These are phyloP conservation scores for Colletotrichum acutatum DNA, from an alignment of 2,329 filamentous ascomycete genomes.

Conservation along the genomic window DNA sequence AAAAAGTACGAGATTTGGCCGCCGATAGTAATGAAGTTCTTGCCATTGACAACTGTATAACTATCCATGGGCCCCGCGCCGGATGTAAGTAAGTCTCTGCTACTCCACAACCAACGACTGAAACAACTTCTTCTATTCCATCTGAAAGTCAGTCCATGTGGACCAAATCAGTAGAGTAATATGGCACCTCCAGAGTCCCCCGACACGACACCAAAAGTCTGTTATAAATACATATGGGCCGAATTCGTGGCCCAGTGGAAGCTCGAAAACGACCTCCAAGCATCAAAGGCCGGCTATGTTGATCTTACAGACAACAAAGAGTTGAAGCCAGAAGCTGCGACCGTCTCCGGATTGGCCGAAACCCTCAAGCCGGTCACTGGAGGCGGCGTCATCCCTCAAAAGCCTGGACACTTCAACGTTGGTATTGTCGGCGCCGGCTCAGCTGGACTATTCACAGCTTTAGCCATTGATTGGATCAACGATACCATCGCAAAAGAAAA, in stretches of 20 bases:
- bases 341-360: background rate
- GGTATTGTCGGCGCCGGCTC: conserved; percentile 50
- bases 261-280: background rate
- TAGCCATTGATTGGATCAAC: conserved; percentile 44
- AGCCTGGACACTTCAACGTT: conserved; percentile 21
- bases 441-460: conserved; percentile 48
- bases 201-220: background rate
- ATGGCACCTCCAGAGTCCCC: background rate
- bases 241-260: background rate
- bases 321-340: background rate
- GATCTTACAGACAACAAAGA: background rate
- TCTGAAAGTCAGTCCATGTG: background rate
- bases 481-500: conserved; percentile 26
- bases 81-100: background rate
- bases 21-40: too few species aligned
- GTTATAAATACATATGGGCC: background rate
- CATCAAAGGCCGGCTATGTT: background rate
- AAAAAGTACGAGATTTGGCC: background rate
- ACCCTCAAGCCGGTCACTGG: rapidly evolving
- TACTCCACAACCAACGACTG: background rate
- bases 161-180: background rate
- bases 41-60: background rate
- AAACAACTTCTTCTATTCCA: too few species aligned
- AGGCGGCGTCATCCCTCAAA: background rate
- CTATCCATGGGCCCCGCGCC: background rate